Evolutionary conservation across 1,139 yeast species (phyloP).

Genomic region (Candida neerlandica): DNA sequence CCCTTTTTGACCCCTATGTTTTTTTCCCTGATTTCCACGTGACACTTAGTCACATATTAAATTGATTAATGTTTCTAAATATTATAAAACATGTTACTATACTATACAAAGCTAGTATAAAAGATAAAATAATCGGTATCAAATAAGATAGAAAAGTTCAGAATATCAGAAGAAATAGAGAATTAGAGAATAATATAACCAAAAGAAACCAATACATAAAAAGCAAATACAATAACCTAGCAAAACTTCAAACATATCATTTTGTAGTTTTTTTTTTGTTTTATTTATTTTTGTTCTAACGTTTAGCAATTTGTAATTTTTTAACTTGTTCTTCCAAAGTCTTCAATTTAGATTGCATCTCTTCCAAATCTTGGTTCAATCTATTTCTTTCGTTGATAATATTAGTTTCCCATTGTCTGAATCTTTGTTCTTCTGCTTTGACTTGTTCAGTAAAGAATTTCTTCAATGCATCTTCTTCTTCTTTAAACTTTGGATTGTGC

Average conservation of each 20-base stretch:
- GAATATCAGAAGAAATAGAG: not conserved
- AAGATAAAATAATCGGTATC: too few species aligned
- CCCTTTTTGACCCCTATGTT: too few species aligned
- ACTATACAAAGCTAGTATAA: too few species aligned
- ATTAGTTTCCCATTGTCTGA: slow-evolving; percentile 97
- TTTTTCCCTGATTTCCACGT: too few species aligned
- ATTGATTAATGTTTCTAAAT: too few species aligned
- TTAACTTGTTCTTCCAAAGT: slow-evolving; percentile 74
- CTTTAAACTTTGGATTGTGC: slow-evolving; percentile 91
- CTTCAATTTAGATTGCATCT: slow-evolving; percentile 75
- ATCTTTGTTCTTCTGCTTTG: slow-evolving; percentile 93
- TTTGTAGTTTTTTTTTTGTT: too few species aligned
- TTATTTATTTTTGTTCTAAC: too few species aligned
- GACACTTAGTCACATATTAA: too few species aligned
- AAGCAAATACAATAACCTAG: not conserved
- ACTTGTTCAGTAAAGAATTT: slow-evolving; percentile 98
- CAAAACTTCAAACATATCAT: not conserved
- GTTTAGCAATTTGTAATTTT: slow-evolving; percentile 57
- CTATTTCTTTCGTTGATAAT: slow-evolving; percentile 93
- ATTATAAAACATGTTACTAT: too few species aligned
- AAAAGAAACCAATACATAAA: not conserved
- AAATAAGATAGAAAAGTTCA: too few species aligned
- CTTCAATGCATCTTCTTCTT: slow-evolving; percentile 93
- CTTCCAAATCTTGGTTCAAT: slow-evolving; percentile 90
- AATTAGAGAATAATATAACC: not conserved